Evolutionary conservation across 495 filamentous ascomycete genomes (phyloP).

Genomic region (Penicillium roqueforti): DNA sequence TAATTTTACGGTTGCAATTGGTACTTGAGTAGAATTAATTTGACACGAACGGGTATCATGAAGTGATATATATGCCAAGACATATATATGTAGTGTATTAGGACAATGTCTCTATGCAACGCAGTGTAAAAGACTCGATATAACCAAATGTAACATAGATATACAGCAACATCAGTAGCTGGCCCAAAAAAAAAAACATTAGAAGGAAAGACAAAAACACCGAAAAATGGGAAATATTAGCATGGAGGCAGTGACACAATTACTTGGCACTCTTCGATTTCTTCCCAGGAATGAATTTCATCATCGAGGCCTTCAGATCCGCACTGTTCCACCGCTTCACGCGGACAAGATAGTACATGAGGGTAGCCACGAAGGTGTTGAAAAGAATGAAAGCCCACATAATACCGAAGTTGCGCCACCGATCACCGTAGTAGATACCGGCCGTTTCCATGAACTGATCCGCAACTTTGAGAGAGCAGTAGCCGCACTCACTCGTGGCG

Average conservation of each 20-base stretch:
- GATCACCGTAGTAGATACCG: slow-evolving; percentile 33
- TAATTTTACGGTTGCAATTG: slow-evolving; percentile 20
- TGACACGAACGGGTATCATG: neutral
- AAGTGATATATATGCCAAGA: neutral
- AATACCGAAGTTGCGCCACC: slow-evolving; percentile 47
- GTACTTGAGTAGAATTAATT: slow-evolving; percentile 23
- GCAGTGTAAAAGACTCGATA: neutral
- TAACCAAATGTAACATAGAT: neutral
- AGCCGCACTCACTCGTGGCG: slow-evolving; percentile 35
- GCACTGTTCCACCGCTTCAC: slow-evolving; percentile 33
- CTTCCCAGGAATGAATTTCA: slow-evolving; percentile 11
- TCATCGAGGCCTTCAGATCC: slow-evolving; percentile 19
- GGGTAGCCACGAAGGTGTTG: slow-evolving; percentile 42
- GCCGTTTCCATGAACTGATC: slow-evolving; percentile 37
- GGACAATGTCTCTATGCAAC: neutral
- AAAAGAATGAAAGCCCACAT: slow-evolving; percentile 50
- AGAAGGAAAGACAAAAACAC: neutral
- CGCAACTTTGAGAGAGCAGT: slow-evolving; percentile 38
- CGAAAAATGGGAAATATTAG: neutral
- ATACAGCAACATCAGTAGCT: neutral
- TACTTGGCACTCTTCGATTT: slow-evolving; percentile 12
- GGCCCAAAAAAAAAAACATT: neutral
- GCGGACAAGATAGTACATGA: slow-evolving; percentile 48
- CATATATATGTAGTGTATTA: slow-evolving; percentile 1
- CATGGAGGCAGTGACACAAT: neutral